phyloP scores from a whole-genome alignment of 1,139 yeast genomes.

The Yamadazyma dendronema region DNA sequence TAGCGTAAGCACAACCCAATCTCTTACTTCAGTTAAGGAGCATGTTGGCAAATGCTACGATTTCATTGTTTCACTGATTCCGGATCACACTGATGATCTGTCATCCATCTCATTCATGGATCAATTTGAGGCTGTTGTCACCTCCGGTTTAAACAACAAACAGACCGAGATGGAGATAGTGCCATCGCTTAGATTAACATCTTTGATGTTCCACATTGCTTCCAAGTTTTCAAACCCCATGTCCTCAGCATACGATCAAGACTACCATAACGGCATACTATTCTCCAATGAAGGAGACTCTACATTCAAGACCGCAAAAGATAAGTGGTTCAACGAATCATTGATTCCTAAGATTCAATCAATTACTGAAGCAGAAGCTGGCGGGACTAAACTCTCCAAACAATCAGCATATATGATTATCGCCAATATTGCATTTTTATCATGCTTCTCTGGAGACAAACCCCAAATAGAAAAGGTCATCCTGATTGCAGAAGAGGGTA shows the following conservation, averaged over 20 bases:
- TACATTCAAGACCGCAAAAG: constrained; percentile 24
- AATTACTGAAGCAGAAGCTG: not conserved
- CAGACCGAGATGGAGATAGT: constrained; percentile 7
- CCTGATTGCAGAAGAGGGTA: constrained; percentile 7
- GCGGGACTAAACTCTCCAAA: constrained; percentile 1
- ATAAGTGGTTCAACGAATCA: constrained; percentile 22
- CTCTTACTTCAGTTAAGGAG: constrained; percentile 1
- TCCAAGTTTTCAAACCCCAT: constrained; percentile 15
- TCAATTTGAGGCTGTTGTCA: constrained; percentile 15
- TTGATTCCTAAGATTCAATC: constrained; percentile 5
- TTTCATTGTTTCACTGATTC: constrained; percentile 12
- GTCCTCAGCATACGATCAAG: constrained; percentile 7
- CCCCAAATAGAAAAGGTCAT: constrained; percentile 6
- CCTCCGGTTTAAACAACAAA: constrained; percentile 3
- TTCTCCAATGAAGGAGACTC: constrained; percentile 19
- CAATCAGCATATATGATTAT: constrained; percentile 2
- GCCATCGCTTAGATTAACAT: constrained; percentile 25
- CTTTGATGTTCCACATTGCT: constrained; percentile 23
- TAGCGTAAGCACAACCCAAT: not conserved
- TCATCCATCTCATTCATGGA: constrained; percentile 11
- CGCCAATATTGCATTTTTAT: constrained; percentile 10
- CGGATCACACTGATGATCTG: constrained; percentile 3
- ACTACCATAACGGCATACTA: constrained; percentile 21
- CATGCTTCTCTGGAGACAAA: constrained; percentile 9
- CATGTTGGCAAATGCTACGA: constrained; percentile 7